Evolutionary conservation across 1,284 basidiomycete species (phyloP), one percentile per base, ranked within the genome.

Genomic region (Irpex sp.): DNA sequence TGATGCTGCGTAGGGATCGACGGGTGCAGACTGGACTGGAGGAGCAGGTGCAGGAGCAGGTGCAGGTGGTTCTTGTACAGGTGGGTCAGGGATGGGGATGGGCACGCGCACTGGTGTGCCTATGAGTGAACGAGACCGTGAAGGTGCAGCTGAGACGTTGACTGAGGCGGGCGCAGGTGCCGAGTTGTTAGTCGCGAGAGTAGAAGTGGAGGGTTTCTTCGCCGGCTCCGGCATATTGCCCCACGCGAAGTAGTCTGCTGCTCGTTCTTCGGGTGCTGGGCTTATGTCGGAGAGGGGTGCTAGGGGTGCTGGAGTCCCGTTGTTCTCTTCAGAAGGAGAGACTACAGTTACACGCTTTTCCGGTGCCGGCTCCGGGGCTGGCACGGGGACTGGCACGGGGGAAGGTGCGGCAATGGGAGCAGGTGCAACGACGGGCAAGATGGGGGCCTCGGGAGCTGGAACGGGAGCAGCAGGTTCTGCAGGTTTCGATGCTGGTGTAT

Each of bases 191-290:
- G 60, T 62, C 8, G 61, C 63, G 1, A 63, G 57, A 2, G 53
- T 56, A n/a, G 53, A 50, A 19, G 63, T 62, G 17, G 61, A 63
- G 26, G 66, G 19, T 31, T 60, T 62, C 59, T 62, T 36, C 0
- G 49, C 36, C 19, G 43, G 15, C 43, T 61, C 61, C 3, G 61
- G 58, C 19, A 59, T 59, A 47, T 64, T 55, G 46, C 60, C 55
- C 63, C 63, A 62, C 11, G 63, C 63, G 57, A 64, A 64, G 36
- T 65, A 62, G 47, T 65, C 63, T 5, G 59, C 13, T 7, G 59
- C 61, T n/a, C 63, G 60, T 31, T 61, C 60, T 31, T 59, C 26
- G 26, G 26, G 26, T 26, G 26, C 26, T 26, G 26, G 26, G 26
- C 26, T 26, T 26, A 26, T 26, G 26, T 26, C 26, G 26, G 26